phyloP scores from a whole-genome alignment of 1,284 basidiomycete genomes.

The Golubevia pallescens region DNA sequence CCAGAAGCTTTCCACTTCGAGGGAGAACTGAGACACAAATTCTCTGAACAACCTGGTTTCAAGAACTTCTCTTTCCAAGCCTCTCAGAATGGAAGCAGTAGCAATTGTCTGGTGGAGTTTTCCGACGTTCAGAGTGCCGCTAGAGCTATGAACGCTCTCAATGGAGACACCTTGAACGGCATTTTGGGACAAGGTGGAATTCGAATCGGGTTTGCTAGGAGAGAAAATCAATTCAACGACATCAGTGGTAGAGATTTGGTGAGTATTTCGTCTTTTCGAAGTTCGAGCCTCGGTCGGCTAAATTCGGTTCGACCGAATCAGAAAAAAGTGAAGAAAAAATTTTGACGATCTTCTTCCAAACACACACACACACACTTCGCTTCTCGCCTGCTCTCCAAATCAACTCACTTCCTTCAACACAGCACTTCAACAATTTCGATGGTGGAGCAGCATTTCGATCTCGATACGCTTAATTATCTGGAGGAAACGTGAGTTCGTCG shows the following conservation, averaged over 20 bases:
- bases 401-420: neutral
- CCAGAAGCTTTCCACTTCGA: slow-evolving; percentile 34
- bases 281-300: too few relatives aligned
- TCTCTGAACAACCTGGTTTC: slow-evolving; percentile 34
- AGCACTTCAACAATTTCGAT: neutral
- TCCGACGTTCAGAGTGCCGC: slow-evolving; percentile 41
- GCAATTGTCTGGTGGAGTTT: slow-evolving; percentile 47
- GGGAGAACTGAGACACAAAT: slow-evolving; percentile 30
- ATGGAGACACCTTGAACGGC: slow-evolving; percentile 44
- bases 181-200: slow-evolving; percentile 47
- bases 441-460: slow-evolving; percentile 16
- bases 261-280: too few relatives aligned
- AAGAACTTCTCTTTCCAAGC: slow-evolving; percentile 47
- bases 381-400: neutral
- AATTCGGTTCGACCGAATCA: too few relatives aligned
- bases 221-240: too few relatives aligned
- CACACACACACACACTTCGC: neutral
- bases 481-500: slow-evolving; percentile 33
- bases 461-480: slow-evolving; percentile 40
- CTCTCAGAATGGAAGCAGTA: slow-evolving; percentile 44
- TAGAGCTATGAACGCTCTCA: slow-evolving; percentile 40
- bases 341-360: neutral
- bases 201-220: slow-evolving; percentile 32
- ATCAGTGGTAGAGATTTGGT: too few relatives aligned
- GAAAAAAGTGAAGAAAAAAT: neutral